phyloP scores from a whole-genome alignment of 2,329 filamentous ascomycete species.

The Plenodomus biglobosus region DNA sequence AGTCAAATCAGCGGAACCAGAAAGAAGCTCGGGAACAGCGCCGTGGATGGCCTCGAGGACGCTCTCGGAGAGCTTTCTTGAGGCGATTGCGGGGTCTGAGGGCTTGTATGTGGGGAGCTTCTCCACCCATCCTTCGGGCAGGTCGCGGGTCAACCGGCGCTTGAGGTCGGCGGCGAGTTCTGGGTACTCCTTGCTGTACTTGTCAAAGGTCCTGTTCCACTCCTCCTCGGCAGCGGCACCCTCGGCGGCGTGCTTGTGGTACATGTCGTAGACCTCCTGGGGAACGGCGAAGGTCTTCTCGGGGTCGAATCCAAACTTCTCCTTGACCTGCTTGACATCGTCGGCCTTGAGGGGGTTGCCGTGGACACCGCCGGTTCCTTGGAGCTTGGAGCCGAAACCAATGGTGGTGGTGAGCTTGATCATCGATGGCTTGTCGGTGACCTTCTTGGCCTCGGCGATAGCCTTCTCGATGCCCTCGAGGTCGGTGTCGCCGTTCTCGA shows the following conservation, averaged over 20 bases:
- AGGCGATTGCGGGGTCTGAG: slow-evolving; percentile 79
- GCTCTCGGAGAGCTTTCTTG: slow-evolving; percentile 93
- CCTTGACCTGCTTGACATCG: slow-evolving; percentile 90
- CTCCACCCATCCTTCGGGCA: slow-evolving; percentile 97
- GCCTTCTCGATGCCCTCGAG: slow-evolving; percentile 85
- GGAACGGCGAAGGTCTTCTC: slow-evolving; percentile 90
- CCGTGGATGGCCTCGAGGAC: slow-evolving; percentile 86
- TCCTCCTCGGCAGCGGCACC: slow-evolving; percentile 89
- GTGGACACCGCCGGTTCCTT: slow-evolving; percentile 95
- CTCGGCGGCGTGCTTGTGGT: slow-evolving; percentile 79
- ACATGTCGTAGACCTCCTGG: slow-evolving; percentile 90
- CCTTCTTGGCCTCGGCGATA: slow-evolving; percentile 78
- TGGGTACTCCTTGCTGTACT: slow-evolving; percentile 79
- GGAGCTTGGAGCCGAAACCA: slow-evolving; percentile 88
- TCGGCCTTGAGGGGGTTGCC: slow-evolving; percentile 93
- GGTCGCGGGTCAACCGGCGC: slow-evolving; percentile 77
- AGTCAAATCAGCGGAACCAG: slow-evolving; percentile 96
- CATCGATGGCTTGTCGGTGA: slow-evolving; percentile 94
- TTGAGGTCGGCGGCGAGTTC: slow-evolving; percentile 76
- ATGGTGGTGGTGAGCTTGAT: slow-evolving; percentile 98
- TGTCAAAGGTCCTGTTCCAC: slow-evolving; percentile 91
- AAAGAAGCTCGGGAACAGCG: slow-evolving; percentile 84
- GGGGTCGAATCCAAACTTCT: slow-evolving; percentile 94
- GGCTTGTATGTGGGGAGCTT: slow-evolving; percentile 87
- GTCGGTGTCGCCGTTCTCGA: slow-evolving; percentile 86